phyloP scores from a whole-genome alignment of 176 grass and related monocot species.

The Secale cereale region DNA sequence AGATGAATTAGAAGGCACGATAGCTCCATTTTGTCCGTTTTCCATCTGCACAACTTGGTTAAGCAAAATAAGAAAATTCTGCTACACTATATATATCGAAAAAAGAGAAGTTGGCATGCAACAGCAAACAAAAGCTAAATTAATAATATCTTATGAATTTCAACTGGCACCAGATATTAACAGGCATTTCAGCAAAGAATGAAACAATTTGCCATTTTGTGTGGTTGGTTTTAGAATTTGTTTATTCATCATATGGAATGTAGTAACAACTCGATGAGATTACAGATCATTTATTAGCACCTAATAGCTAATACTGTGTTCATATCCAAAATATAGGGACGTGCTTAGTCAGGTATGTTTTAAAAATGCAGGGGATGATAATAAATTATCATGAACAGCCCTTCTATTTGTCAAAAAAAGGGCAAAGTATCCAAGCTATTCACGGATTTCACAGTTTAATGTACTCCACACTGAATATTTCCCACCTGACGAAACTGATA shows the following conservation, averaged over 20 bases:
- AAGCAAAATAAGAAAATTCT: neutral
- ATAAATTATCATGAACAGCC: neutral
- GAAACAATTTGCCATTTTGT: neutral
- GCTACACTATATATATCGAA: neutral
- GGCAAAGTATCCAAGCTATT: neutral
- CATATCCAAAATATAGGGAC: neutral
- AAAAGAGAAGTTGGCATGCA: constrained; percentile 12
- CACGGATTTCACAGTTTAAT: neutral
- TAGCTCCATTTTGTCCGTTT: constrained; percentile 42
- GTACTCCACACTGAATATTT: constrained; percentile 7
- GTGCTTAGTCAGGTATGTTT: neutral
- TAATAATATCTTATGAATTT: neutral
- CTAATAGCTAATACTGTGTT: neutral
- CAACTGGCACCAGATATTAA: neutral
- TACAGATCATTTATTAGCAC: neutral
- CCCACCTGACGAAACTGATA: constrained; percentile 16
- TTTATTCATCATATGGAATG: neutral
- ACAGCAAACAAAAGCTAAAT: neutral
- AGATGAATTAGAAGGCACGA: constrained; percentile 58
- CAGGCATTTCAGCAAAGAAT: neutral
- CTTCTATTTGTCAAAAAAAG: neutral
- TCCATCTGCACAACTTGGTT: constrained; percentile 48
- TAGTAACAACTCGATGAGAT: constrained; percentile 2
- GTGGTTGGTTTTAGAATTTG: neutral
- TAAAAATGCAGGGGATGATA: constrained; percentile 4